Evolutionary conservation across 306 rosid genomes (phyloP), one percentile per base, ranked within the genome.

Genomic region (Aeschynomene evenia): DNA sequence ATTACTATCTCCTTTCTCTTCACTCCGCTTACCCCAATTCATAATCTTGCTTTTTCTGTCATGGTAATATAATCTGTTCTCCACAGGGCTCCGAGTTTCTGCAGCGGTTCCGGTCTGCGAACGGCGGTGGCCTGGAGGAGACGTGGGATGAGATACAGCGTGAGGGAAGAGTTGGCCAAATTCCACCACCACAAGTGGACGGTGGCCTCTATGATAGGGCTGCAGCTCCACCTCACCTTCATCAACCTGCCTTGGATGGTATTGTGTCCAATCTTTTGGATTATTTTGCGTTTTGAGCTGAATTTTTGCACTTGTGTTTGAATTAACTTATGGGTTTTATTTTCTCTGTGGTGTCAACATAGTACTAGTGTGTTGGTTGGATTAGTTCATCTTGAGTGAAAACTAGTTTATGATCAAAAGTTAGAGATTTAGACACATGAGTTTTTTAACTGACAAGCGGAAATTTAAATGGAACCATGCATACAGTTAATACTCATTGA

Each of bases 121-220:
- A 9, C 34, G 63, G 77, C 28, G 82, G 66, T 40, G 72, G 83
- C 56, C 72, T 95, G 59, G 89, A 87, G 20, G 88, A 85, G 45
- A 94, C 97, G 1, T 95, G 97, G 99, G 70, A 87, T 72, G 96
- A 95, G 80, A 66, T 86, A 53, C 98, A 85, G 59, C 83, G 53
- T 26, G 83, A 68, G 16, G 79, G 78, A 26, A 60, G 84, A 53
- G 52, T 70, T 72, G 24, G 71, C 48, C 83, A 68, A 68, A 73
- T 66, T 33, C 70, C 65, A 34, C 31, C 23, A n/a, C 21, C 79
- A 39, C 82, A 82, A 50, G 40, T 67, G 21, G 83, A 67, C 18
- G 77, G 49, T 13, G 18, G 18, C 23, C 20, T 77, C 29, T 78
- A 76, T 67, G 86, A 75, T 39, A 68, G 73, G 15, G 81, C 66